Evolutionary conservation across 441 rosid species (phyloP).

Genomic region (Pelargonium citronellum): DNA sequence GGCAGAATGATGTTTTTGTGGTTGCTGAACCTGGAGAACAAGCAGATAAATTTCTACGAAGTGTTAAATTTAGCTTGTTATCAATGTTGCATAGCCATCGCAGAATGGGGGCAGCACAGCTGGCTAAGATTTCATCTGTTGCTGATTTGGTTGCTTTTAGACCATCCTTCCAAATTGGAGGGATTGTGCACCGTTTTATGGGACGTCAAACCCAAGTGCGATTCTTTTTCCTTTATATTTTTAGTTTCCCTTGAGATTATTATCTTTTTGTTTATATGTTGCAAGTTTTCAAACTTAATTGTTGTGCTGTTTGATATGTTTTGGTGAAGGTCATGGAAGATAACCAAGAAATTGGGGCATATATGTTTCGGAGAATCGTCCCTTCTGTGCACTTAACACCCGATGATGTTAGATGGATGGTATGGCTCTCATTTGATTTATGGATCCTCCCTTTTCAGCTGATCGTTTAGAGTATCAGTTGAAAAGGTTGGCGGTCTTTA

Average conservation of each 20-base stretch:
- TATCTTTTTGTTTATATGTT: constrained; percentile 10
- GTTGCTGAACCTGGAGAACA: constrained; percentile 98
- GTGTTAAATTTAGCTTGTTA: constrained; percentile 69
- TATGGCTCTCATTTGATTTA: constrained; percentile 23
- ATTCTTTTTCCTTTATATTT: background rate
- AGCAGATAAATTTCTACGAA: constrained; percentile 77
- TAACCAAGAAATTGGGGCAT: constrained; percentile 82
- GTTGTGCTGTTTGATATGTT: constrained; percentile 22
- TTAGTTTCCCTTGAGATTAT: constrained; percentile 14
- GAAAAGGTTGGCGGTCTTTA: background rate
- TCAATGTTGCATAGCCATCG: constrained; percentile 47
- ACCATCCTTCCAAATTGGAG: constrained; percentile 60
- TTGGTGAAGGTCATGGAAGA: constrained; percentile 80
- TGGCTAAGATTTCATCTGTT: constrained; percentile 64
- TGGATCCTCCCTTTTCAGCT: constrained; percentile 11
- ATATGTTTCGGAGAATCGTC: constrained; percentile 92
- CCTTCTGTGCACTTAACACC: constrained; percentile 75
- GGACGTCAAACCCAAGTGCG: constrained; percentile 44
- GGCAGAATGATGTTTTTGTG: constrained; percentile 97
- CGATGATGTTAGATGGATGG: constrained; percentile 94
- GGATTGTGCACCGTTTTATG: constrained; percentile 26
- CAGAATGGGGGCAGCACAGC: constrained; percentile 46
- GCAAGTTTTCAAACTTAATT: constrained; percentile 1
- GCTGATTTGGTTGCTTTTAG: constrained; percentile 58
- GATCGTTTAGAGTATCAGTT: background rate